Conservation (phyloP, 2,329 filamentous ascomycete genomes). For the Diaporthe amygdali region DNA sequence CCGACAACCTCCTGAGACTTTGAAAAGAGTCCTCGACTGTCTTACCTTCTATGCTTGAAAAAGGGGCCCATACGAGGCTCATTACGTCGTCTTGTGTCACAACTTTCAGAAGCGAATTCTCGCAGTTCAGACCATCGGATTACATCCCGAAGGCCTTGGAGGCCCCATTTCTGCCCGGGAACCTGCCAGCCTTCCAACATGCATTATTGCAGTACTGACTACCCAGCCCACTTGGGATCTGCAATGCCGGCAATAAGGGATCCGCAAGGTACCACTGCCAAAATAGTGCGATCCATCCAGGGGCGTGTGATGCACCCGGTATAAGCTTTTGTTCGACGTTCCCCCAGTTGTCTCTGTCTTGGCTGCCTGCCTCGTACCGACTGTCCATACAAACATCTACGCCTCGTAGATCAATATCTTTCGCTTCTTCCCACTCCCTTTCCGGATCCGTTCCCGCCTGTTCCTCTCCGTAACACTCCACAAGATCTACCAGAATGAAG, state of each 20-base stretch:
- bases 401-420: neutral
- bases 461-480: neutral
- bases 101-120: neutral
- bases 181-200: neutral
- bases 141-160: neutral
- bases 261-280: slow-evolving; percentile 13
- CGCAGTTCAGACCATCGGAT: neutral
- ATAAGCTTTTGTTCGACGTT: slow-evolving; percentile 11
- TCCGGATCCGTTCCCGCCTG: neutral
- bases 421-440: neutral
- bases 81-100: neutral
- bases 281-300: neutral
- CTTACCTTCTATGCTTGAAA: neutral
- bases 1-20: neutral
- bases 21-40: neutral
- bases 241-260: neutral
- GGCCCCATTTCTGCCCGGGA: neutral
- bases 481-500: slow-evolving; percentile 16
- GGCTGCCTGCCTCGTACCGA: neutral
- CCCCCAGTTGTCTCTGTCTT: neutral
- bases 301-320: neutral
- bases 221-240: slow-evolving; percentile 10
- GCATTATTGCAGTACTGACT: neutral
- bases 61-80: neutral
- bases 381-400: neutral